These are phyloP conservation scores for Zopfochytrium polystomum DNA, from an alignment of 371 early-diverging fungal genomes.

Conservation along the genomic window DNA sequence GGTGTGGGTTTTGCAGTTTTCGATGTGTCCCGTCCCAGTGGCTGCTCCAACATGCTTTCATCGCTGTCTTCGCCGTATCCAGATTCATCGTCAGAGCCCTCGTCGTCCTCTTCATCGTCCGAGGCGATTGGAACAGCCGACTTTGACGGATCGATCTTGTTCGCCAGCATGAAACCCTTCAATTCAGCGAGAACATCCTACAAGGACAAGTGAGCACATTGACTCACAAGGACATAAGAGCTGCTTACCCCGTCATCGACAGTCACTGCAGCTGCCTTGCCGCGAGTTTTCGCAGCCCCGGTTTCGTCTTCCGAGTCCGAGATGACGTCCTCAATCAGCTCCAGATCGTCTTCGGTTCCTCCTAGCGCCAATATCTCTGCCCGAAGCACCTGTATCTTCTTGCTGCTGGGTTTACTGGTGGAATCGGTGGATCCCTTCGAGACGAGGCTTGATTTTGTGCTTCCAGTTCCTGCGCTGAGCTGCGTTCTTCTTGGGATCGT, in stretches of 20 bases:
- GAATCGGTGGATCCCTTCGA: not conserved
- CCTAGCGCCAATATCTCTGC: constrained; percentile 55
- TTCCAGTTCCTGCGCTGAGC: not conserved
- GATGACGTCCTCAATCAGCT: constrained; percentile 46
- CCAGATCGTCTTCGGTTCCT: constrained; percentile 49
- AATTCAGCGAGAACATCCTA: constrained; percentile 6
- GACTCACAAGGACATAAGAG: not conserved
- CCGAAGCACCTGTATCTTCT: constrained; percentile 36
- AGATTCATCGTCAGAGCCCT: constrained; percentile 21
- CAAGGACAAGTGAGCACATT: not conserved
- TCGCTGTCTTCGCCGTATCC: constrained; percentile 12
- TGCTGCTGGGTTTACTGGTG: not conserved
- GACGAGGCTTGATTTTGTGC: not conserved
- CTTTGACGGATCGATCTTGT: constrained; percentile 25
- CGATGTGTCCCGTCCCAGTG: no score
- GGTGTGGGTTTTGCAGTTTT: no score
- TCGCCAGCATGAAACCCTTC: constrained; percentile 3
- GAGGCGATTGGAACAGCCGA: constrained; percentile 18
- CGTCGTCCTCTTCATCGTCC: constrained; percentile 28
- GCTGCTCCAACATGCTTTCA: no score
- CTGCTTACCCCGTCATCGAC: constrained; percentile 3
- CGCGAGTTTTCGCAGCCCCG: constrained; percentile 12
- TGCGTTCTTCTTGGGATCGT: not conserved
- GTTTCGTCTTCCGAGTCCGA: constrained; percentile 35
- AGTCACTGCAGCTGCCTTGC: not conserved